Conservation (phyloP, 805 yeast genomes). For the Hanseniaspora pseudoguilliermondii region DNA sequence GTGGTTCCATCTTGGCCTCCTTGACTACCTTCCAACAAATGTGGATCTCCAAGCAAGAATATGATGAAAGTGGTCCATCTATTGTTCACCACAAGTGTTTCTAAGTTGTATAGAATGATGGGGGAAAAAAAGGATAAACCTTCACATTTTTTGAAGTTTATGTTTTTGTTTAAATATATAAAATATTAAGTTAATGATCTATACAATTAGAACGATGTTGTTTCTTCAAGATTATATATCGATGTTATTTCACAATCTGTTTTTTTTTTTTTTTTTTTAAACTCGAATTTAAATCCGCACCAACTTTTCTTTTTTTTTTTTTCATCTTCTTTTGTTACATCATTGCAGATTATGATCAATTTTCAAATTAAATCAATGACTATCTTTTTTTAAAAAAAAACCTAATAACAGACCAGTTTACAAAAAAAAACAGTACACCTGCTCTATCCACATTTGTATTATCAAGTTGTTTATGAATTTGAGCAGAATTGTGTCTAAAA, state of each 20-base stretch:
- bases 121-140: not conserved
- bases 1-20: conserved; percentile 98
- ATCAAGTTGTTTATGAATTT: not conserved
- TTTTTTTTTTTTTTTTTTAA: not conserved
- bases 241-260: not conserved
- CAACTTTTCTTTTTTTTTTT: too few species aligned
- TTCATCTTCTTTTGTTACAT: too few species aligned
- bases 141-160: too few species aligned
- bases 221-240: not conserved
- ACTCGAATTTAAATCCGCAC: too few species aligned
- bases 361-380: too few species aligned
- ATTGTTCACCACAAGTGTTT: conserved; percentile 59
- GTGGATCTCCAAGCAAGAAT: conserved; percentile 99
- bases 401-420: too few species aligned
- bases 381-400: too few species aligned
- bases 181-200: not conserved
- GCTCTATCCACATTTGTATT: not conserved
- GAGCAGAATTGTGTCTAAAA: not conserved
- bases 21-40: conserved; percentile 99
- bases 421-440: too few species aligned
- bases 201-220: not conserved
- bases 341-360: too few species aligned
- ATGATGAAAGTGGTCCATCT: conserved; percentile 99
- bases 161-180: not conserved
- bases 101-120: conserved; percentile 21